A percentile compares a stretch with the other conserved stretches of the same genome.
phyloP scores from a whole-genome alignment of 1,284 basidiomycete genomes.

The Fomitiporia mediterranea region DNA sequence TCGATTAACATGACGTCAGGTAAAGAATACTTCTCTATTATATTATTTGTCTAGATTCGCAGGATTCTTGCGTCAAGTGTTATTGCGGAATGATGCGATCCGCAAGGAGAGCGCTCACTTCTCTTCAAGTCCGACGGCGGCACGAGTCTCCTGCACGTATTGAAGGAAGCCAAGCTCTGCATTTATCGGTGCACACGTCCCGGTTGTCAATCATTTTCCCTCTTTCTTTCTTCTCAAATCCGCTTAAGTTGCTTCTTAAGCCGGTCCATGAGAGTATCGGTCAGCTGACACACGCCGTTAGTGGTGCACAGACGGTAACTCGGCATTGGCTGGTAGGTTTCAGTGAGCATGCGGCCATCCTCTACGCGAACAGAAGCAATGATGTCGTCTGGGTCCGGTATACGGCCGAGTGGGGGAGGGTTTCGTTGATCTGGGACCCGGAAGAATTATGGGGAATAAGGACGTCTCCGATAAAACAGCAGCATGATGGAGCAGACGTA shows the following conservation, averaged over 20 bases:
- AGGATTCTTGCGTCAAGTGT: too few species aligned
- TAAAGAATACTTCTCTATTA: too few species aligned
- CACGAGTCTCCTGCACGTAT: too few species aligned
- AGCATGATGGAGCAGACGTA: conserved; percentile 29
- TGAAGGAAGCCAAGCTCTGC: neutral
- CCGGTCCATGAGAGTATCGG: conserved; percentile 45
- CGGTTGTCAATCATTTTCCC: conserved; percentile 1
- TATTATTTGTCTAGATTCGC: too few species aligned
- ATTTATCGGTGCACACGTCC: neutral
- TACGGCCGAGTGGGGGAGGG: conserved; percentile 61
- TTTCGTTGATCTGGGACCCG: conserved; percentile 56
- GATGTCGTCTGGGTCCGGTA: conserved; percentile 79
- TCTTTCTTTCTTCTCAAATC: conserved; percentile 9
- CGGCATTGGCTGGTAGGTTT: conserved; percentile 78
- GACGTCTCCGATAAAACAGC: neutral
- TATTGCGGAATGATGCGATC: too few species aligned
- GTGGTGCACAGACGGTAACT: conserved; percentile 70
- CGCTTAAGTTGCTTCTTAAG: conserved; percentile 4
- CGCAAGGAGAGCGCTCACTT: too few species aligned
- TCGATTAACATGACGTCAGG: too few species aligned
- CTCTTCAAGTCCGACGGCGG: too few species aligned
- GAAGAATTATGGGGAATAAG: neutral
- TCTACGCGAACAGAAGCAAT: conserved; percentile 68
- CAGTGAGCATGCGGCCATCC: conserved; percentile 60
- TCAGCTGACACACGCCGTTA: conserved; percentile 61